Percentiles rank a stretch among this genome's conserved stretches.
phyloP scores from a whole-genome alignment of 306 rosid genomes.

The Vigna trinervia region DNA sequence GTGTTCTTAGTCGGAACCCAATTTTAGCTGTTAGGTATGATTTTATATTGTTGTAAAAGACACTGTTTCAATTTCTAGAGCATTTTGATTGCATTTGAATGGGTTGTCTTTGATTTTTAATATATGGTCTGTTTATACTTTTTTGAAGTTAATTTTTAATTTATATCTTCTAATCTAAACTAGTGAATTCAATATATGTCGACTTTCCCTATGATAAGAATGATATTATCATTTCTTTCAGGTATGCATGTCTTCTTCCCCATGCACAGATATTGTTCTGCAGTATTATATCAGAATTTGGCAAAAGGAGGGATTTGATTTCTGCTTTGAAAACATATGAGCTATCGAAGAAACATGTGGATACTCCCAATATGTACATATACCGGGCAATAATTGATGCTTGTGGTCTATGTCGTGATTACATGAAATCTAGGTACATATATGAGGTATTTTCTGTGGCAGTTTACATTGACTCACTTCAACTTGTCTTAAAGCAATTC shows the following conservation, averaged over 20 bases:
- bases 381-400: slow-evolving; percentile 81
- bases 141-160: slow-evolving; percentile 1
- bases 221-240: slow-evolving; percentile 54
- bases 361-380: slow-evolving; percentile 73
- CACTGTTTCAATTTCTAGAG: slow-evolving; percentile 26
- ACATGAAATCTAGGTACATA: slow-evolving; percentile 83
- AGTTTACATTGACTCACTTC: slow-evolving; percentile 29
- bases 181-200: neutral
- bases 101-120: slow-evolving; percentile 14
- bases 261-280: slow-evolving; percentile 70
- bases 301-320: slow-evolving; percentile 70
- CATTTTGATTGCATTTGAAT: slow-evolving; percentile 20
- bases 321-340: slow-evolving; percentile 82
- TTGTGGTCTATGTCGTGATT: slow-evolving; percentile 83
- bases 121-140: neutral
- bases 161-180: slow-evolving; percentile 26
- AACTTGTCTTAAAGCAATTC: slow-evolving; percentile 37
- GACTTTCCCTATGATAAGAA: neutral
- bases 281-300: slow-evolving; percentile 75
- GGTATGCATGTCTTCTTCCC: slow-evolving; percentile 88
- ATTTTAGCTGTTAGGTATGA: slow-evolving; percentile 84
- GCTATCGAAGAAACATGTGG: slow-evolving; percentile 60
- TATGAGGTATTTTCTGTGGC: slow-evolving; percentile 73
- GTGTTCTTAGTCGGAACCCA: slow-evolving; percentile 68
- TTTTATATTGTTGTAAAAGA: slow-evolving; percentile 42